Evolutionary conservation across 192 early-diverging fungal species (phyloP).

Genomic region (Coemansia sp.): DNA sequence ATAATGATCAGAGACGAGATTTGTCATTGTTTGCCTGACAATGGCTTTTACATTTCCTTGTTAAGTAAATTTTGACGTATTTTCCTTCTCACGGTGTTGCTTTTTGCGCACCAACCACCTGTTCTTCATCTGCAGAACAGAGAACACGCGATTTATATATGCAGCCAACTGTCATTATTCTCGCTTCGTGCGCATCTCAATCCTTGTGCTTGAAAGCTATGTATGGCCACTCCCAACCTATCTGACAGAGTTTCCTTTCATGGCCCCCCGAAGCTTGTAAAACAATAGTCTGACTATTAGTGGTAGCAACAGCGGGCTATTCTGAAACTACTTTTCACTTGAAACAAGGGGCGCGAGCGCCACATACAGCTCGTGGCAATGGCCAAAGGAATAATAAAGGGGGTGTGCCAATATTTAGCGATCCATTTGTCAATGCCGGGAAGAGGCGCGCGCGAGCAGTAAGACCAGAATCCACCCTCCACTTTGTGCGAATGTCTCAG

Average conservation of each 20-base stretch:
- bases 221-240: not conserved
- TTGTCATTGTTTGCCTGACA: no score
- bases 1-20: no score
- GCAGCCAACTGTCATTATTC: no score
- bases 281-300: not conserved
- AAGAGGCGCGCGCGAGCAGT: not conserved
- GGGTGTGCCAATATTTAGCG: not conserved
- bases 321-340: not conserved
- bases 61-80: no score
- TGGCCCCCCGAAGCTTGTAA: not conserved
- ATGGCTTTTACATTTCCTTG: no score
- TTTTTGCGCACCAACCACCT: no score
- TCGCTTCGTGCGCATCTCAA: not conserved
- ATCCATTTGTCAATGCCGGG: slow-evolving; percentile 3
- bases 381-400: not conserved
- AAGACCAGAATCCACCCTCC: not conserved
- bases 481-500: not conserved
- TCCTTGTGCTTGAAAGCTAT: not conserved
- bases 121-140: no score
- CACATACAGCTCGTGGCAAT: not conserved
- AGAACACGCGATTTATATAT: no score
- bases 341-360: not conserved
- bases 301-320: not conserved
- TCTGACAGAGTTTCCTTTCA: not conserved
- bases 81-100: no score